These are phyloP conservation scores for Corylus heterophylla DNA, from an alignment of 306 rosid genomes.

Conservation along the genomic window DNA sequence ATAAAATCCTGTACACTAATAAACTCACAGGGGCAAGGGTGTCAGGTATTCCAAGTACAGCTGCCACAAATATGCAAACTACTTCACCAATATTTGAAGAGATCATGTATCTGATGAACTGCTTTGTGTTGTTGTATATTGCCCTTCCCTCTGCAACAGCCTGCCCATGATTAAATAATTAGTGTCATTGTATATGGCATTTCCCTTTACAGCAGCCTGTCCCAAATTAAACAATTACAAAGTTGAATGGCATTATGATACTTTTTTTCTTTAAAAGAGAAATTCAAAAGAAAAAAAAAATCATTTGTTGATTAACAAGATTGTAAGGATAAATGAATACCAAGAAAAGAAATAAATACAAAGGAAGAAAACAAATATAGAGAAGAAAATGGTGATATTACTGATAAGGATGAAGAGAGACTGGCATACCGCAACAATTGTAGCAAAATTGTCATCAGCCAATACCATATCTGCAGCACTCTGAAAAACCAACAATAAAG, in stretches of 20 bases:
- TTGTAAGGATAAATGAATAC: not conserved
- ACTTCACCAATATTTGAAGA: conserved; percentile 99
- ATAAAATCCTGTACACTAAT: conserved; percentile 2
- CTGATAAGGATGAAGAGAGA: conserved; percentile 26
- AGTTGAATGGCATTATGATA: conserved; percentile 18
- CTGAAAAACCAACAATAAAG: conserved; percentile 38
- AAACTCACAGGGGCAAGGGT: conserved; percentile 95
- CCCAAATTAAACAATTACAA: conserved; percentile 27
- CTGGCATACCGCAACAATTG: conserved; percentile 83
- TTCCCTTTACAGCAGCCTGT: conserved; percentile 97
- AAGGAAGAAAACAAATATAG: not conserved
- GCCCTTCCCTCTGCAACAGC: conserved; percentile 99
- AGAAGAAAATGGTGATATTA: conserved; percentile 14
- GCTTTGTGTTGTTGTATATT: conserved; percentile 92
- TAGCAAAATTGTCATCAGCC: conserved; percentile 96
- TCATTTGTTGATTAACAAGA: not conserved
- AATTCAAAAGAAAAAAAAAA: not conserved
- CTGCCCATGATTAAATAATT: conserved; percentile 44
- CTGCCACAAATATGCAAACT: conserved; percentile 98
- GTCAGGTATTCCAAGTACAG: conserved; percentile 98
- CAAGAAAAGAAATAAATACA: conserved; percentile 3
- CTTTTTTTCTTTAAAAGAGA: not conserved
- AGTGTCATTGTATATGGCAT: conserved; percentile 94
- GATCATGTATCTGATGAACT: conserved; percentile 97
- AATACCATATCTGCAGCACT: conserved; percentile 99